These are phyloP conservation scores for Venturia effusa DNA, from an alignment of 2,329 filamentous ascomycete species.

Conservation along the genomic window DNA sequence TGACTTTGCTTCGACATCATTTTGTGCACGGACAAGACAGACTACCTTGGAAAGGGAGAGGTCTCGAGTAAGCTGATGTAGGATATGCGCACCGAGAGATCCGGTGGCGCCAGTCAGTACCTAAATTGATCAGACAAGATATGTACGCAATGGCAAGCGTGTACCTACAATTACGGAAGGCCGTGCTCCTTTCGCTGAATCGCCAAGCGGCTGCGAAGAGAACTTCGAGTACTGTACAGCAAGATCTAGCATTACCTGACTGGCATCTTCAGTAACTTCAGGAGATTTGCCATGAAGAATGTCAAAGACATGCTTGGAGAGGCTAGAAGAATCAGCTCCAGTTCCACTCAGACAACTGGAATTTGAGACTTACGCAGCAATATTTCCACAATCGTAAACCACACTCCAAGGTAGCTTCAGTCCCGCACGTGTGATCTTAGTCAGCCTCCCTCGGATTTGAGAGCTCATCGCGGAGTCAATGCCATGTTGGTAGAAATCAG, in stretches of 20 bases:
- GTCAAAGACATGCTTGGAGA: background rate
- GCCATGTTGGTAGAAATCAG: background rate
- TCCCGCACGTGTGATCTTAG: background rate
- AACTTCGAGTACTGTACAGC: background rate
- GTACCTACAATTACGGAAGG: background rate
- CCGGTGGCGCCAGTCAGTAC: conserved; percentile 51
- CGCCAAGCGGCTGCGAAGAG: background rate
- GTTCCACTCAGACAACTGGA: background rate
- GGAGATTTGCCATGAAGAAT: background rate
- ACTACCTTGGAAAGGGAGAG: conserved; percentile 31
- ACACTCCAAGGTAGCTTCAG: background rate
- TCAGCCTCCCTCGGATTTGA: background rate
- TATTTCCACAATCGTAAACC: conserved; percentile 4
- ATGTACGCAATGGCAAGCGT: background rate
- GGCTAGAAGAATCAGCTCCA: background rate
- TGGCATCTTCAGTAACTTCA: background rate
- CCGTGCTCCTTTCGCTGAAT: background rate
- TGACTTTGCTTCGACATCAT: background rate
- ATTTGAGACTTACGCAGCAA: background rate
- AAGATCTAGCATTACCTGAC: background rate
- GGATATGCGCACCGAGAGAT: conserved; percentile 50
- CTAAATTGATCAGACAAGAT: background rate
- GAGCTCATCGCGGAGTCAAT: background rate
- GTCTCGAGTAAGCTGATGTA: conserved; percentile 25
- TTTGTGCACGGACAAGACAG: conserved; percentile 39